Evolutionary conservation across 2,329 filamentous ascomycete species (phyloP).

Genomic region (Penicillium sp.): DNA sequence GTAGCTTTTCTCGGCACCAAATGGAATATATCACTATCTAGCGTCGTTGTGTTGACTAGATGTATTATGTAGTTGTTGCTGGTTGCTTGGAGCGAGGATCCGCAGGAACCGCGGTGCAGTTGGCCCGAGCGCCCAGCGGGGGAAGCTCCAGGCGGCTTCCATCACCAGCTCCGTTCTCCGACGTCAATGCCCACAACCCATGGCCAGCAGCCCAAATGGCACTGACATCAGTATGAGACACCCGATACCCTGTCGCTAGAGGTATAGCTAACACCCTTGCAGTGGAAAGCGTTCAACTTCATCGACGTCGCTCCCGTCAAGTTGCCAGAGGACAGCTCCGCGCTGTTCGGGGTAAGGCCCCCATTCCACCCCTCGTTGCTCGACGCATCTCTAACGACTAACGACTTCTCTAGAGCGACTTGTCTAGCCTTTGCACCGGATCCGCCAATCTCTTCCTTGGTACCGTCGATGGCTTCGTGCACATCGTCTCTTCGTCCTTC

Average conservation of each 20-base stretch:
- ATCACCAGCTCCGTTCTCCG: constrained; percentile 20
- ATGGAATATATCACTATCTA: no score
- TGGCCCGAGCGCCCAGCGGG: constrained; percentile 14
- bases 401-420: constrained; percentile 55
- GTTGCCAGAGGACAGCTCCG: constrained; percentile 74
- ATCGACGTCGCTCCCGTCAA: constrained; percentile 90
- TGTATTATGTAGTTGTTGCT: background rate
- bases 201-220: constrained; percentile 45
- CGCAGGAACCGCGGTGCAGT: constrained; percentile 6
- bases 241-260: background rate
- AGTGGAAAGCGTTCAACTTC: constrained; percentile 99
- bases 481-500: constrained; percentile 84
- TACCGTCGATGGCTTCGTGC: constrained; percentile 79
- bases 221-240: constrained; percentile 42
- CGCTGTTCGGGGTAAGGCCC: constrained; percentile 72
- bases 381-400: constrained; percentile 3
- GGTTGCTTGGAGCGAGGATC: background rate
- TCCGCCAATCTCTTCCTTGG: constrained; percentile 89
- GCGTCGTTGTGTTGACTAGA: no score
- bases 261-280: constrained; percentile 4
- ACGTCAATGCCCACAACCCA: constrained; percentile 22
- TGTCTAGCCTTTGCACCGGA: constrained; percentile 81
- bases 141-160: constrained; percentile 4
- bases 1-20: no score
- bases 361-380: background rate